Base-by-base conservation (phyloP, 1,284 basidiomycete species). In the Tylopilus sp. region DNA sequence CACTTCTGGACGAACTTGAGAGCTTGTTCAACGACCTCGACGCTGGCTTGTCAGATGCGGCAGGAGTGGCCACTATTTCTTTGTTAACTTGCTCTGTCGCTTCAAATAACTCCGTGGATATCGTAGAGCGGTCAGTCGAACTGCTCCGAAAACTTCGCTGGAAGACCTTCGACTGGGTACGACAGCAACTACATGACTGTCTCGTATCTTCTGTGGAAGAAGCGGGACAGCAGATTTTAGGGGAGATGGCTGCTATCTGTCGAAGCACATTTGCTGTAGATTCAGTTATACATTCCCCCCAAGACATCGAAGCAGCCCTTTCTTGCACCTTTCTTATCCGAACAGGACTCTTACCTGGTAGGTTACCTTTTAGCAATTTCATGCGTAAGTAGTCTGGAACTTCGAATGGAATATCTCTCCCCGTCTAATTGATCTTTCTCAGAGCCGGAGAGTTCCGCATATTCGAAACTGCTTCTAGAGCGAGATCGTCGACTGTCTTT, bases 181-280 rank as follows among this genome's bases (percentile, higher is more conserved):
- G 66, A 7, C 65, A 82, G 29, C 64, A 83, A 2, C 58, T 64
- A 6, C 24, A 59, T 15, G 76, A 76, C 49, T 54, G 80, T 4
- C 66, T 71, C 22, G 56, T 62, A 5, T 61, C 63, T 5, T 33
- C 59, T 36, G 36, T 36, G 12, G 74, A 77, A 10, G n/a, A 62
- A 15, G 70, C n/a, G n/a, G 57, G 77, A 24, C 75, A 69, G 41
- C 38, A 47, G 8, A 73, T 72, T 2, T 57, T 81, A n/a, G 77
- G 70, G 52, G 72, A 78, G 52, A 74, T 79, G 60, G 81, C 81
- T 3, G 72, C 74, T 6, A 79, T 75, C 16, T 86, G 84, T 67
- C 72, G 79, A 19, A 71, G 74, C 3, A 84, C 82, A 4, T 86
- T 76, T 53, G 78, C 81, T 62, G 79, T 82, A 78, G 77, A 55